Percentiles rank a stretch among this genome's conserved stretches.
Evolutionary conservation across 1,284 basidiomycete genomes (phyloP).

Genomic region (Leccinum subrobustum): DNA sequence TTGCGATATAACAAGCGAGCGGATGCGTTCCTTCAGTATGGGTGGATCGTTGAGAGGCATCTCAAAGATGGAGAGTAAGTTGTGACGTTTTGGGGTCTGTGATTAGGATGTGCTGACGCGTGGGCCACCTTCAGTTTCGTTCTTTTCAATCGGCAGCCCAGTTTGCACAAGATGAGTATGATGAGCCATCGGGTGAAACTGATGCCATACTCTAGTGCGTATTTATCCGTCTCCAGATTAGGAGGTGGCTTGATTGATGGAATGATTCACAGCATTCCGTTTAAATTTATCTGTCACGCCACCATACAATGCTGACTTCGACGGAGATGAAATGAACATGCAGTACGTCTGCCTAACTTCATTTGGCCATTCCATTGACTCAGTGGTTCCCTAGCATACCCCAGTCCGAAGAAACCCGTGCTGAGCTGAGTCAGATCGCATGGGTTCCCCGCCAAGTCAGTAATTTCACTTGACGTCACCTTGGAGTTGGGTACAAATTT

Average conservation of each 20-base stretch:
- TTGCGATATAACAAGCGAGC: conserved; percentile 96
- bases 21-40: conserved; percentile 96
- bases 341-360: conserved; percentile 61
- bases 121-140: conserved; percentile 62
- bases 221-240: neutral
- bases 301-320: conserved; percentile 97
- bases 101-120: conserved; percentile 6
- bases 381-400: conserved; percentile 65
- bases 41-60: conserved; percentile 99
- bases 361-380: conserved; percentile 4
- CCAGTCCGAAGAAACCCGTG: conserved; percentile 98
- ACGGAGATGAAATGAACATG: conserved; percentile 99
- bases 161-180: conserved; percentile 99
- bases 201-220: conserved; percentile 97
- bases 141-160: conserved; percentile 97
- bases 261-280: conserved; percentile 73
- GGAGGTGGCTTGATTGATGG: conserved; percentile 31
- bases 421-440: conserved; percentile 96
- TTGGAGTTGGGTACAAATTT: neutral
- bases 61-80: conserved; percentile 96
- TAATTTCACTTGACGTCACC: conserved; percentile 3
- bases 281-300: conserved; percentile 94
- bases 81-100: neutral
- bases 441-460: conserved; percentile 96
- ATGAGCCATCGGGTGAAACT: conserved; percentile 98